Evolutionary conservation across 805 yeast genomes (phyloP).

Genomic region (Schwanniomyces polymorphus): DNA sequence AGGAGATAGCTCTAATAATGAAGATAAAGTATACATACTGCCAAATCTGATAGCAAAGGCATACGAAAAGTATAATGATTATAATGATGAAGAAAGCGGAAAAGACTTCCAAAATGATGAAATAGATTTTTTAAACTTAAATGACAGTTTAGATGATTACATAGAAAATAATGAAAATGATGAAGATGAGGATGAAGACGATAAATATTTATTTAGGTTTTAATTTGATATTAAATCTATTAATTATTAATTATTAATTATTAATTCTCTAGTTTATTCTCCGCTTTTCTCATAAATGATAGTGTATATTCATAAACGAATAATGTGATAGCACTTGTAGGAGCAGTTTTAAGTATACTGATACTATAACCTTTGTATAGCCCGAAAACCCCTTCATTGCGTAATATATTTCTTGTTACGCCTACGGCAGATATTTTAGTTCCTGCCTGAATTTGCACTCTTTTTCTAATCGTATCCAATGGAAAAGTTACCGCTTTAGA

Average conservation of each 20-base stretch:
- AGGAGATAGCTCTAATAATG: slow-evolving; percentile 16
- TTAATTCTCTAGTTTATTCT: slow-evolving; percentile 4
- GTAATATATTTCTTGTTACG: slow-evolving; percentile 41
- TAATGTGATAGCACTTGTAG: slow-evolving; percentile 68
- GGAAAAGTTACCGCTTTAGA: slow-evolving; percentile 83
- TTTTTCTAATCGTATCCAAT: slow-evolving; percentile 75
- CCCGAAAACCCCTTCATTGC: slow-evolving; percentile 62
- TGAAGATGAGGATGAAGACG: slow-evolving; percentile 19
- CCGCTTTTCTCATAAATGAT: slow-evolving; percentile 1
- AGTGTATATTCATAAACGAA: slow-evolving; percentile 58
- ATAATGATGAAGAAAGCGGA: slow-evolving; percentile 17
- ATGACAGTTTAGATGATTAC: slow-evolving; percentile 18
- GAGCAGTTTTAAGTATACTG: slow-evolving; percentile 76
- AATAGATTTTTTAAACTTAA: slow-evolving; percentile 25
- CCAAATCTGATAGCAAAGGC: slow-evolving; percentile 36
- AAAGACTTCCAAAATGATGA: slow-evolving; percentile 25
- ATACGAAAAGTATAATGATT: slow-evolving; percentile 23
- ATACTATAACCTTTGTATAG: slow-evolving; percentile 74
- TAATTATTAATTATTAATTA: background rate
- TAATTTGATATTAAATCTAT: slow-evolving; percentile 2
- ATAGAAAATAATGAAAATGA: slow-evolving; percentile 12
- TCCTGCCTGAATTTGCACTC: slow-evolving; percentile 59
- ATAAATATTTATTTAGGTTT: slow-evolving; percentile 32
- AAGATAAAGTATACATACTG: slow-evolving; percentile 40
- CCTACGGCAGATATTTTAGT: slow-evolving; percentile 12